Base-by-base conservation (phyloP, 495 filamentous ascomycete species). In the Xylaria grammica region DNA sequence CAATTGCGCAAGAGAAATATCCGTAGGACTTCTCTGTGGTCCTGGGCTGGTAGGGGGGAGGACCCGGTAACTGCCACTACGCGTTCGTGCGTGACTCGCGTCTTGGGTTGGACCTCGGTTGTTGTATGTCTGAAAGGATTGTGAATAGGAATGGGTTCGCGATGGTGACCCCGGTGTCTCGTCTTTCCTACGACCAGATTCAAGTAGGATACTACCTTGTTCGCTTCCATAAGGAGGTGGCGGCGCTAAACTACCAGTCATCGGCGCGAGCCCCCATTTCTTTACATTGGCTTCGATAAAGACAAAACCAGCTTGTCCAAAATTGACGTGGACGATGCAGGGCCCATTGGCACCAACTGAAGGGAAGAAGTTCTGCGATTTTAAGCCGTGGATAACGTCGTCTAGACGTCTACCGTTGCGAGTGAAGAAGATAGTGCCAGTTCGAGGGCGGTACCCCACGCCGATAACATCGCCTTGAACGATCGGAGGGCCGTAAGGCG, bases 201-300 rank as follows among this genome's bases (percentile, higher is more conserved):
- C 96, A 7, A 99, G 87, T 8, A 99, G 79, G 59, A 99, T 97
- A 70, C 92, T 96, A 58, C 95, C 95, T 74, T 96, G 92, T 76
- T 97, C 95, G 61, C 91, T 95, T 22, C 95, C 95, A 70, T 99
- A 99, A 4, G 95, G 96, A 46, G 95, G 95, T 32, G 95, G 95
- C 15, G 95, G 96, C 44, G 94, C 96, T 42, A 98, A 83, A 72
- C 91, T 96, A 44, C 95, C 95, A 1, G 94, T 96, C 86, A 96
- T 96, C 13, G 95, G 95, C 50, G 95, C 95, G 56, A 99, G 79
- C 7, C 95, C 95, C 95, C 95, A 98, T 83, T 97, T 98, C 85
- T 99, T 99, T 40, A 99, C 95, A 67, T 99, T 99, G 46, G 93
- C 95, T 78, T 99, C 95, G 72, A 99, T 98, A 72, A 97, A 99